Evolutionary conservation across 2,329 filamentous ascomycete species (phyloP).

Genomic region (Aureobasidium musti): DNA sequence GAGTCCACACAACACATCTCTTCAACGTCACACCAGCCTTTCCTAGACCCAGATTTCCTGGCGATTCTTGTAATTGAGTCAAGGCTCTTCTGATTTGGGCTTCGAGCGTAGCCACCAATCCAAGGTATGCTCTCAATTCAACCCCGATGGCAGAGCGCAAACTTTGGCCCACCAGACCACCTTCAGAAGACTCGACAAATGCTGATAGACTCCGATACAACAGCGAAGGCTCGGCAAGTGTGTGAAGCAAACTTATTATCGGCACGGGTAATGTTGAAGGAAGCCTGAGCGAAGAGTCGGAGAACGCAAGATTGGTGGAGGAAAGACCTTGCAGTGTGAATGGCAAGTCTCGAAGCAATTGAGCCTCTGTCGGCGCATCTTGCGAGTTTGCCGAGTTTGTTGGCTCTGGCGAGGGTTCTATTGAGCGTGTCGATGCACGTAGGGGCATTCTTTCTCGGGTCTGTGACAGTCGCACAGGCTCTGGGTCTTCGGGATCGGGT

Average conservation of each 20-base stretch:
- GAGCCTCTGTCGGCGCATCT: conserved; percentile 44
- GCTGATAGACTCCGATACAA: conserved; percentile 77
- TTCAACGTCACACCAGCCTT: conserved; percentile 93
- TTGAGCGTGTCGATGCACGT: conserved; percentile 20
- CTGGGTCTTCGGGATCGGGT: conserved; percentile 35
- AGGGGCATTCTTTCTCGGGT: conserved; percentile 25
- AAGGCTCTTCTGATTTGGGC: conserved; percentile 85
- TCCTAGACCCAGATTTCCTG: conserved; percentile 67
- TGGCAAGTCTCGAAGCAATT: conserved; percentile 68
- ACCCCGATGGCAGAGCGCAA: conserved; percentile 80
- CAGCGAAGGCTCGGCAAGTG: conserved; percentile 89
- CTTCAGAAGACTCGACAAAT: conserved; percentile 79
- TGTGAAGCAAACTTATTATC: conserved; percentile 82
- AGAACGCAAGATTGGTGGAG: conserved; percentile 79
- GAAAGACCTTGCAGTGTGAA: conserved; percentile 92
- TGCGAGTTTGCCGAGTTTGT: conserved; percentile 4
- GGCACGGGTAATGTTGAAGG: conserved; percentile 80
- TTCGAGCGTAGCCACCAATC: conserved; percentile 87
- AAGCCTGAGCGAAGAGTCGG: conserved; percentile 68
- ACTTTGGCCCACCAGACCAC: conserved; percentile 88
- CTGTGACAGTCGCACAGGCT: conserved; percentile 35
- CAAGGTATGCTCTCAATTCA: conserved; percentile 86
- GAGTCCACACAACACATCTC: conserved; percentile 93
- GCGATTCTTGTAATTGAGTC: conserved; percentile 66
- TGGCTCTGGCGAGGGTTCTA: conserved; percentile 20